phyloP scores from a whole-genome alignment of 257 asterid species.

The Oldenlandia corymbosa region DNA sequence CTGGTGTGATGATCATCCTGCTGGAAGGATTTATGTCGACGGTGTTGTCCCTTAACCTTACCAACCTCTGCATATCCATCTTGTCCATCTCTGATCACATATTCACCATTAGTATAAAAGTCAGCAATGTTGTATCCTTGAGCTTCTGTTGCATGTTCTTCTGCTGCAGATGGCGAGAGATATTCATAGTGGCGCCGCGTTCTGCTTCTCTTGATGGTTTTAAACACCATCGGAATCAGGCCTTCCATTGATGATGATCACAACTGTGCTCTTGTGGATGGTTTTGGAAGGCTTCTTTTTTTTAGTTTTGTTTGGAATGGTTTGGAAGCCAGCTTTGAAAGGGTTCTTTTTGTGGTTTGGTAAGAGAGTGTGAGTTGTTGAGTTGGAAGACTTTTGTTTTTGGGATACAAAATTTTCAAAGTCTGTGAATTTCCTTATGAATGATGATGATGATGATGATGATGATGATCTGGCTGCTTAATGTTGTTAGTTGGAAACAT shows the following conservation, averaged over 20 bases:
- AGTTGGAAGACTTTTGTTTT: neutral
- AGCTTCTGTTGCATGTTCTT: slow-evolving; percentile 10
- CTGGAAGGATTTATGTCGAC: slow-evolving; percentile 40
- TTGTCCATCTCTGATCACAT: neutral
- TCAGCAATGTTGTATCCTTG: slow-evolving; percentile 35
- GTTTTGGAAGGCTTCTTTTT: slow-evolving; percentile 6
- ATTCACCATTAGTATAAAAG: slow-evolving; percentile 26
- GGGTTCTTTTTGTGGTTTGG: slow-evolving; percentile 9
- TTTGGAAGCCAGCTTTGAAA: neutral
- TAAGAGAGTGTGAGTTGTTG: neutral
- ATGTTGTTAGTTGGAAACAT: neutral
- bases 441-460: too few species aligned
- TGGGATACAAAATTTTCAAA: neutral
- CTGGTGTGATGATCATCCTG: slow-evolving; percentile 17
- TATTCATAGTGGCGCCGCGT: slow-evolving; percentile 48
- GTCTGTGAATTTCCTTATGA: neutral
- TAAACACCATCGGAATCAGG: slow-evolving; percentile 59
- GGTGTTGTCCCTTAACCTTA: slow-evolving; percentile 20
- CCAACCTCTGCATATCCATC: neutral
- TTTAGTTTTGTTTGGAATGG: neutral
- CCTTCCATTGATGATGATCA: slow-evolving; percentile 51
- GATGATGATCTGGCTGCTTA: too few species aligned
- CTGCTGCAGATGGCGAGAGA: slow-evolving; percentile 29
- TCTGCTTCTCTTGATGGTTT: slow-evolving; percentile 45
- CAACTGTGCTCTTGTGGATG: neutral